These are phyloP conservation scores for Lactifluus volemus DNA, from an alignment of 768 basidiomycete species.

Conservation along the genomic window DNA sequence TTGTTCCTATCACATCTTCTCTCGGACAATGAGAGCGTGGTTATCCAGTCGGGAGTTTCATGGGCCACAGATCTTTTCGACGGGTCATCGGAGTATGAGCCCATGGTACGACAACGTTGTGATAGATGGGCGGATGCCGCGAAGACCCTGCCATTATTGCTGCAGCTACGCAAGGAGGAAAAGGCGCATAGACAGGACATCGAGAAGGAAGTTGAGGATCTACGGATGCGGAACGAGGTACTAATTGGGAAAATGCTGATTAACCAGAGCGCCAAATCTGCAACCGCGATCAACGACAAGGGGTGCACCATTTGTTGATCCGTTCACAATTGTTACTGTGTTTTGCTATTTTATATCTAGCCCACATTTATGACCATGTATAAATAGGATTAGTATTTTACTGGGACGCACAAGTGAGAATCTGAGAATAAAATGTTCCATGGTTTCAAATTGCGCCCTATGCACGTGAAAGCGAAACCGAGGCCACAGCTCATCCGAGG, in stretches of 20 bases:
- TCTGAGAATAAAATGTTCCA: no score
- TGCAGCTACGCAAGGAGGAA: constrained; percentile 17
- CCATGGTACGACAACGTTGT: background rate
- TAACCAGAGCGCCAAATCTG: background rate
- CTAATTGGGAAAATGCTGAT: constrained; percentile 8
- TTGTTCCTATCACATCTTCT: constrained; percentile 18
- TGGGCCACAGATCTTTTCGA: constrained; percentile 9
- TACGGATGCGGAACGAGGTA: constrained; percentile 20
- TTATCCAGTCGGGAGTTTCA: constrained; percentile 7
- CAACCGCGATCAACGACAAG: background rate
- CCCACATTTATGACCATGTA: background rate
- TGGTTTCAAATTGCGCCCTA: no score
- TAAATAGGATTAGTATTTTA: background rate
- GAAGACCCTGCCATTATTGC: constrained; percentile 14
- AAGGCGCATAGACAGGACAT: constrained; percentile 11
- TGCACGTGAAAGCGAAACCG: no score
- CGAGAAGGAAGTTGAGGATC: constrained; percentile 19
- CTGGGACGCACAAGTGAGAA: no score
- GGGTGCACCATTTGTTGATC: constrained; percentile 9
- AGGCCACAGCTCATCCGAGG: no score
- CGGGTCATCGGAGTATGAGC: background rate
- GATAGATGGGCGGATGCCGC: constrained; percentile 12
- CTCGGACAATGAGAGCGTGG: constrained; percentile 5
- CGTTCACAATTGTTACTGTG: no score
- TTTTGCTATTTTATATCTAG: background rate